Conservation (phyloP, 768 basidiomycete genomes). For the Rossbeevera mucosa region DNA sequence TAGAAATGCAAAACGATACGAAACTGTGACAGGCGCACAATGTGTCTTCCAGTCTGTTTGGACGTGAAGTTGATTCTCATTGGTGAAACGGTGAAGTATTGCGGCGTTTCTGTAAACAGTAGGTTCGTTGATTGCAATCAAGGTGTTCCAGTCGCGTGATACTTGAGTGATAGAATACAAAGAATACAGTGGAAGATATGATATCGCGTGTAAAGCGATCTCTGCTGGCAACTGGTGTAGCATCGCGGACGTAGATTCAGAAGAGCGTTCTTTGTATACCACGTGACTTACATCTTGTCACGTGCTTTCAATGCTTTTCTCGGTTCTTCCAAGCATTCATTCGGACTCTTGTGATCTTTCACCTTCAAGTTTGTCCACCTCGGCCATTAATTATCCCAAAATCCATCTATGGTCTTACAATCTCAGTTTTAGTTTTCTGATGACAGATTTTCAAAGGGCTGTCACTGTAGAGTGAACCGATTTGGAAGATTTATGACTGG, state of each 20-base stretch:
- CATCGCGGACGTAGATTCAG: slow-evolving; percentile 22
- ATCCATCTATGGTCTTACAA: no score
- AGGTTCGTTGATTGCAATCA: slow-evolving; percentile 45
- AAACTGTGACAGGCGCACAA: slow-evolving; percentile 37
- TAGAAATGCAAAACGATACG: slow-evolving; percentile 8
- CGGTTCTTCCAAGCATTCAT: no score
- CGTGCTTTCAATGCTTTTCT: background rate
- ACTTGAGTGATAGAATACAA: slow-evolving; percentile 35
- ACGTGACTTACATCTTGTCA: background rate
- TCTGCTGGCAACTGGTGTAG: slow-evolving; percentile 53
- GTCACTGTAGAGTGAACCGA: no score
- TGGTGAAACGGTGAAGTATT: slow-evolving; percentile 44
- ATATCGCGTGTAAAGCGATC: slow-evolving; percentile 45
- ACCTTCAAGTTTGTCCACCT: no score
- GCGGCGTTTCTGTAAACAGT: slow-evolving; percentile 59
- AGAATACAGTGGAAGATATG: slow-evolving; percentile 45
- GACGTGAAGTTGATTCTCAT: slow-evolving; percentile 31
- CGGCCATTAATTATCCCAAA: no score
- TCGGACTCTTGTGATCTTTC: no score
- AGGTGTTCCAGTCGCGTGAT: slow-evolving; percentile 44
- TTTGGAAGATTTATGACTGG: no score
- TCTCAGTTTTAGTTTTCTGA: no score
- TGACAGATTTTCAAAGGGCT: no score
- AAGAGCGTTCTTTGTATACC: background rate
- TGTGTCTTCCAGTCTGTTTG: slow-evolving; percentile 53